Conservation (phyloP, 2,329 filamentous ascomycete species). For the Trichoderma gracile region DNA sequence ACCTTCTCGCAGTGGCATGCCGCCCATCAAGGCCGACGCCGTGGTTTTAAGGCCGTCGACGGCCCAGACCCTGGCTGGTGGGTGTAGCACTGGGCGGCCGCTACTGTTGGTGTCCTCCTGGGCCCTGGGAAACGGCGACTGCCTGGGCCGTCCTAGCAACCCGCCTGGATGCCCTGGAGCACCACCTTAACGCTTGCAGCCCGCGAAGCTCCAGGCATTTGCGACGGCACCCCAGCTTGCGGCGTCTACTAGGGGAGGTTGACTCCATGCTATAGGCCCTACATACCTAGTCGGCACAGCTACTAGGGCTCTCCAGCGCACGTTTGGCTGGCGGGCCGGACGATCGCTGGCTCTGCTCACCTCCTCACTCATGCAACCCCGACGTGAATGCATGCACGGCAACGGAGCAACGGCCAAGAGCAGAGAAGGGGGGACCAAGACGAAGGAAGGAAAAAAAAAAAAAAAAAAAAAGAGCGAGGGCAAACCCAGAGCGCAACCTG, state of each 20-base stretch:
- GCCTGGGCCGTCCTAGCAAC: too few relatives aligned
- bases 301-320: constrained; percentile 8
- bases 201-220: constrained; percentile 8
- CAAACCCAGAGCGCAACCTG: background rate
- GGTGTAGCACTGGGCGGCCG: constrained; percentile 14
- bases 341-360: constrained; percentile 13
- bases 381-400: background rate
- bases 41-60: constrained; percentile 11
- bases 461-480: background rate
- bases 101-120: constrained; percentile 16
- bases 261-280: too few relatives aligned
- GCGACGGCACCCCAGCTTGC: constrained; percentile 14
- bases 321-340: constrained; percentile 22
- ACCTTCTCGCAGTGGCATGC: constrained; percentile 20
- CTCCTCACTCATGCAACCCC: too few relatives aligned
- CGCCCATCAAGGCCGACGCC: constrained; percentile 19
- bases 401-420: background rate
- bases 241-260: background rate
- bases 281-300: too few relatives aligned
- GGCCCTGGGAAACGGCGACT: background rate
- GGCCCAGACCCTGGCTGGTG: constrained; percentile 16
- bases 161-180: too few relatives aligned
- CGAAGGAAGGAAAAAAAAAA: background rate
- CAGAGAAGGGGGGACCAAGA: background rate
- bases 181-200: background rate